Evolutionary conservation across 495 filamentous ascomycete species (phyloP), one percentile per base, ranked within the genome.

Genomic region (Podospora conica): DNA sequence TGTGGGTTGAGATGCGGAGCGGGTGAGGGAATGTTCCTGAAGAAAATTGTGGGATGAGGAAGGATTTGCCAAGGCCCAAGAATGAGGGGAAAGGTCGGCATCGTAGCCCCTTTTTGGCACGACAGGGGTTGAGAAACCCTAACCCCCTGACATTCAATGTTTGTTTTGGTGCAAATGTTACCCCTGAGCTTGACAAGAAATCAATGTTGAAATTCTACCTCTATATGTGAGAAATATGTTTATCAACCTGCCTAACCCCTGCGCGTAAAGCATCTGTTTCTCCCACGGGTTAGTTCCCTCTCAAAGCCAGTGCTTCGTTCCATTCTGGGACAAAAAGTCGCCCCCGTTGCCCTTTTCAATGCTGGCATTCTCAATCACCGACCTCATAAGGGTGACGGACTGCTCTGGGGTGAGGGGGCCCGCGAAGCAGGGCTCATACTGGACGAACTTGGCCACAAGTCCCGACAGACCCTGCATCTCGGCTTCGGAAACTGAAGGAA

Each of bases 331-430:
- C 0, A 87, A 29, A 68, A 84, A 85, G 0, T 76, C 66, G 5
- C 86, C 86, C 9, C 77, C 82, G 65, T 81, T 55, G 3, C 83
- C 83, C 48, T 73, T 73, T 59, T 83, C 80, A 7, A 87, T 73
- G 31, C 75, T 83, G 12, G 80, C 73, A 6, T 74, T 82, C 12
- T 84, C 73, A 53, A 76, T 71, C 7, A 82, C 73, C 3, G 74
- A 70, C 58, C 73, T 62, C 0, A 85, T 65, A 57, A 60, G 57
- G 10, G 61, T 70, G 9, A 86, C 74, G 0, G 84, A 76, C 29
- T 80, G 76, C 15, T 82, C 74, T 0, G 81, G 71, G 3, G 76
- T 76, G 7, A 74, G 69, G 0, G 79, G 78, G 4, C 83, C 82
- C 55, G 75, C 80, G 65, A 84, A 86, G 53, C 82, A 63, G 6